phyloP scores from a whole-genome alignment of 179 eudicot species.

The Monotropa hypopitys region DNA sequence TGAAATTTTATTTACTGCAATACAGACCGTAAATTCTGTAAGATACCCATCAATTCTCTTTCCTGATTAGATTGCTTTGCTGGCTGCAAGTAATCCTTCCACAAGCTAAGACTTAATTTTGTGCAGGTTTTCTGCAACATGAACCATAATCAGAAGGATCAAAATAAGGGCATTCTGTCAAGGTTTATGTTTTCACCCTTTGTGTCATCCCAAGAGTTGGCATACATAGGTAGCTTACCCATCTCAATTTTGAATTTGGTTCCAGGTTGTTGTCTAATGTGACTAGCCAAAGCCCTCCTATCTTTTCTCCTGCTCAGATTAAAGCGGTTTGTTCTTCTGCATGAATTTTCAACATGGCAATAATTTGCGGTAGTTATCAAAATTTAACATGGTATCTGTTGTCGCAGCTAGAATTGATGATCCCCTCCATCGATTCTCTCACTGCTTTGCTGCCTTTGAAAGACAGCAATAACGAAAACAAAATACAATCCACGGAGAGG shows the following conservation, averaged over 20 bases:
- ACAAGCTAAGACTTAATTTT: background rate
- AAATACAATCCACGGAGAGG: slow-evolving; percentile 21
- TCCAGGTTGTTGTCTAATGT: slow-evolving; percentile 57
- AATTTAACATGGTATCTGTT: slow-evolving; percentile 9
- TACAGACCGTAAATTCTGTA: slow-evolving; percentile 52
- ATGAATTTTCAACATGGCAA: background rate
- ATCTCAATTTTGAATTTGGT: slow-evolving; percentile 5
- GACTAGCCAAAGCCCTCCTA: slow-evolving; percentile 32
- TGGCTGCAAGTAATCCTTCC: background rate
- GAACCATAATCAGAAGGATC: slow-evolving; percentile 42
- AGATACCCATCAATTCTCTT: slow-evolving; percentile 12
- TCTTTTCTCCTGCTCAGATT: slow-evolving; percentile 52
- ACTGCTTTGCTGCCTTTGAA: slow-evolving; percentile 21
- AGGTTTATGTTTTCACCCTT: slow-evolving; percentile 31
- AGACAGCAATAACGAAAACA: slow-evolving; percentile 28
- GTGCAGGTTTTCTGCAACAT: slow-evolving; percentile 58
- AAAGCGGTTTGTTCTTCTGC: slow-evolving; percentile 46
- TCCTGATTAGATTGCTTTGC: background rate
- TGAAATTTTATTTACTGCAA: slow-evolving; percentile 43
- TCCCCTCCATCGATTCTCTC: slow-evolving; percentile 22
- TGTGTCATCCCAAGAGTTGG: background rate
- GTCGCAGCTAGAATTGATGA: slow-evolving; percentile 56
- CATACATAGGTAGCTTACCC: background rate
- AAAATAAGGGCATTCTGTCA: slow-evolving; percentile 32
- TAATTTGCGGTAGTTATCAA: background rate